Percentiles rank a stretch among this genome's conserved stretches.
Evolutionary conservation across 2,329 filamentous ascomycete species (phyloP).

Genomic region (Hortaea werneckii): DNA sequence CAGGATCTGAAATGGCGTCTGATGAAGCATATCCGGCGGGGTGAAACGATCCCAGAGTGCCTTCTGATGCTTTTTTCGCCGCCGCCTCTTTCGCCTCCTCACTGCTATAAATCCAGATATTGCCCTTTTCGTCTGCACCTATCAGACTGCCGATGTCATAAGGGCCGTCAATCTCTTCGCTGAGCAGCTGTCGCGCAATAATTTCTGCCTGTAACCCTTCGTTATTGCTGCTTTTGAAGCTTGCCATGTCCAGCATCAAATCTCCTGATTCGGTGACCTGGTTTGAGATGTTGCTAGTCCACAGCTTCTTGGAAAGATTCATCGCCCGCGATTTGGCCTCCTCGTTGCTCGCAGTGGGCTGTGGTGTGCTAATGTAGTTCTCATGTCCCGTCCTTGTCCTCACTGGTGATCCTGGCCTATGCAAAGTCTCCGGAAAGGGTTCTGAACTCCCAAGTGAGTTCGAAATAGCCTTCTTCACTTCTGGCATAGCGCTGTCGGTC

Average conservation of each 20-base stretch:
- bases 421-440: conserved; percentile 7
- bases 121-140: conserved; percentile 88
- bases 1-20: conserved; percentile 86
- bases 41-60: conserved; percentile 40
- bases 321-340: conserved; percentile 74
- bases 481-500: conserved; percentile 45
- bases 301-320: conserved; percentile 75
- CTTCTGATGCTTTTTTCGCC: conserved; percentile 46
- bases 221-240: conserved; percentile 88
- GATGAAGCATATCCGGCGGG: conserved; percentile 46
- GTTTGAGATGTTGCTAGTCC: conserved; percentile 82
- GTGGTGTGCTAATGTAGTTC: conserved; percentile 35
- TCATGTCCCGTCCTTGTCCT: conserved; percentile 39
- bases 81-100: conserved; percentile 91
- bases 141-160: conserved; percentile 95
- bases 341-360: background rate
- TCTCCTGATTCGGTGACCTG: conserved; percentile 88
- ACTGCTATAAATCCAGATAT: conserved; percentile 99
- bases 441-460: conserved; percentile 22
- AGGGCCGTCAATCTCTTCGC: conserved; percentile 85
- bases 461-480: conserved; percentile 30
- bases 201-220: conserved; percentile 86
- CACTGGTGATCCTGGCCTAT: conserved; percentile 14
- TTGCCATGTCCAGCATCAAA: conserved; percentile 95
- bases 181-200: conserved; percentile 82